Evolutionary conservation across 768 basidiomycete species (phyloP), one percentile per base, ranked within the genome.

Genomic region (Suillus cothurnatus): DNA sequence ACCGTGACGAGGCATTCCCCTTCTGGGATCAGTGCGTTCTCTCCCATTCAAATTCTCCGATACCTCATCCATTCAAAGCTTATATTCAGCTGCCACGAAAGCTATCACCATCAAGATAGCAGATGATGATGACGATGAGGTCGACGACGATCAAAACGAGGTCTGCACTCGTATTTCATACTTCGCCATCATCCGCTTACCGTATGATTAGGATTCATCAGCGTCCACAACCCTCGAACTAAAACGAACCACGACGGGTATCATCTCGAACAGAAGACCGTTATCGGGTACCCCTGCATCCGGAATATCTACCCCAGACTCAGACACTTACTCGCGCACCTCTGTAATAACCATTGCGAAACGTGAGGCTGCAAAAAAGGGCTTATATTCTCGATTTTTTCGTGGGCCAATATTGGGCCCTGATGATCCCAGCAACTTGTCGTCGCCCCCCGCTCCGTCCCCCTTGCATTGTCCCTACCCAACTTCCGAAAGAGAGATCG

Each of bases 21-120:
- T 98, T 98, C 85, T 98, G 95, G 95, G 95, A 98, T 75, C 94
- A 97, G 95, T 97, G 71, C 77, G 93, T 84, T 55, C 41, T 56
- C n/a, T 19, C 60, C 36, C 61, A 26, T 32, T 21, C n/a, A 19
- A 41, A 59, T 57, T 67, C 45, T 38, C 17, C 52, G 4, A 23
- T 61, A 26, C 38, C 61, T 61, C 31, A 19, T 63, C 6, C n/a
- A 9, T 14, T 59, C 55, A 43, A 26, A 77, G 77, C 58, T 77
- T 97, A 61, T 97, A 93, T 76, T 80, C 89, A 1, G 88, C 90
- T 17, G 94, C 95, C 23, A 89, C 95, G 0, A 90, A 89, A 67
- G 86, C 92, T 34, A 94, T 98, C 61, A 86, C 88, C 64, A 83
- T 96, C 49, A 89, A 88, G 72, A 73, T 90, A 63, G 74, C 81